Base-by-base conservation (phyloP, 148 eudicot species). In the Fallopia convolvulus region DNA sequence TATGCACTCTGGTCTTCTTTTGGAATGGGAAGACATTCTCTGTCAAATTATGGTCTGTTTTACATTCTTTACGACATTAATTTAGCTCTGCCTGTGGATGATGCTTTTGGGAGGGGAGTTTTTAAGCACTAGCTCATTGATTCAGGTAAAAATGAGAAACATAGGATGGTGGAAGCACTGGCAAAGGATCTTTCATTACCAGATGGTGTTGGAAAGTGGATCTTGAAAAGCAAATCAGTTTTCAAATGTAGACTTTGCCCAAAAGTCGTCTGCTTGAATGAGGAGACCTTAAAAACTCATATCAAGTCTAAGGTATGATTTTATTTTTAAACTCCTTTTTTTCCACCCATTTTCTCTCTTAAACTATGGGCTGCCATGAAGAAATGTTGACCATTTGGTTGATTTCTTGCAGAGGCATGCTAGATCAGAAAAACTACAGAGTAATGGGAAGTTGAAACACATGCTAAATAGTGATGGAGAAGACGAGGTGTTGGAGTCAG, bases 201-300 rank as follows among this genome's bases (percentile, higher is more conserved):
- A 41, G 74, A 71, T 78, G 86, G 88, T 81, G 74, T 75, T 55
- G 75, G 81, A 40, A 84, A 50, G 36, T 92, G 84, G 80, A 83
- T 90, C 71, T 83, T 94, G 84, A 88, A 84, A 85, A 50, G 75
- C 83, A 94, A 94, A 84, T 90, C 99, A 17, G 94, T 89, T 80
- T 94, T 80, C 60, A 94, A 91, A 88, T 94, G 99, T 84, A 89
- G 83, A 80, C 84, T 94, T 60, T 94, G 99, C 83, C 99, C 99
- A 12, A 89, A 89, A 86, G 88, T 94, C 76, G 93, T 94, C 76
- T 92, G 97, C 82, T 79, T 94, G 83, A 83, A 96, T 65, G 96
- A 88, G 76, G 92, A 91, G 82, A 94, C 84, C 49, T 76, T 94
- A 68, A 85, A 75, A 74, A 77, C 90, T 77, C 99, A 94, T 84